Percentiles rank a stretch among this genome's conserved stretches.
phyloP scores from a whole-genome alignment of 2,329 filamentous ascomycete genomes.

The Talaromyces sp. region DNA sequence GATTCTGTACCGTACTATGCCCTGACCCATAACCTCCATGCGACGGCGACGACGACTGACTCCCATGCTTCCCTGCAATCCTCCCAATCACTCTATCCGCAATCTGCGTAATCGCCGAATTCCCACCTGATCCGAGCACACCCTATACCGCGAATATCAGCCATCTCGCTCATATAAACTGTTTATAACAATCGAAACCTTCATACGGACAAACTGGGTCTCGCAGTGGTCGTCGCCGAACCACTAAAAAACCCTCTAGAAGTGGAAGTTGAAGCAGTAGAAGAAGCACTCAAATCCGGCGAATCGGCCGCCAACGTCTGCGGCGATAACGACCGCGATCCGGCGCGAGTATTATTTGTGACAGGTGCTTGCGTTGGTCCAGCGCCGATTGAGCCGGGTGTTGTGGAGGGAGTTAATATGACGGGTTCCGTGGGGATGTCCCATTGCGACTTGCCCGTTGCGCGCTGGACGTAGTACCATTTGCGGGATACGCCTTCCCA shows the following conservation, averaged over 20 bases:
- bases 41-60: constrained; percentile 8
- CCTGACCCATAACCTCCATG: constrained; percentile 14
- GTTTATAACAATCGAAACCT: constrained; percentile 21
- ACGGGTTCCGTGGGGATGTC: constrained; percentile 43
- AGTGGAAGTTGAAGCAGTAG: background rate
- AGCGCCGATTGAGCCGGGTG: constrained; percentile 30
- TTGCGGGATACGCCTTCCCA: constrained; percentile 40
- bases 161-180: constrained; percentile 14
- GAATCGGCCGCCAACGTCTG: constrained; percentile 17
- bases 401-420: constrained; percentile 37
- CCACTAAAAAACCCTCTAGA: constrained; percentile 13
- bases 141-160: constrained; percentile 26
- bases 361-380: constrained; percentile 30
- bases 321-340: constrained; percentile 27
- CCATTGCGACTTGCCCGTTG: constrained; percentile 42
- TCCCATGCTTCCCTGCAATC: constrained; percentile 20
- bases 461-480: constrained; percentile 43
- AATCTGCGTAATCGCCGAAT: constrained; percentile 22
- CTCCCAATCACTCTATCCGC: constrained; percentile 22
- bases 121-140: constrained; percentile 12
- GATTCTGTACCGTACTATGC: constrained; percentile 11
- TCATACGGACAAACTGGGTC: constrained; percentile 31
- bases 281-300: constrained; percentile 5
- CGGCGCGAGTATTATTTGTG: constrained; percentile 21
- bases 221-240: constrained; percentile 18